Evolutionary conservation across 495 filamentous ascomycete species (phyloP).

Genomic region (Barbatosphaeria neglecta): DNA sequence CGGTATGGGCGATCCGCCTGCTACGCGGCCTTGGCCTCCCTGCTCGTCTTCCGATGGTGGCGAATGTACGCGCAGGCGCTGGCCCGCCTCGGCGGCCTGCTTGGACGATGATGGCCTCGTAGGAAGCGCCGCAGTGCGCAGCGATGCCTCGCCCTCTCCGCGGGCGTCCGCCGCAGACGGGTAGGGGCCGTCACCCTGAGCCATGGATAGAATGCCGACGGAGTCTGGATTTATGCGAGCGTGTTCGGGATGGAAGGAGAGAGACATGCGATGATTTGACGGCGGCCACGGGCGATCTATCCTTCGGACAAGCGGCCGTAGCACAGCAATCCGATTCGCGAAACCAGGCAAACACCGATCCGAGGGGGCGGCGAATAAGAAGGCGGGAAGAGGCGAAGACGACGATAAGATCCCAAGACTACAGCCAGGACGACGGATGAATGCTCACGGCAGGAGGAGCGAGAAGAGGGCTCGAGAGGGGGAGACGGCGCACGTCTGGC

Average conservation of each 20-base stretch:
- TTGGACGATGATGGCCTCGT: conserved; percentile 10
- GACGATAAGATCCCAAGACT: not conserved
- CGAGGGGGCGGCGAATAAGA: not conserved
- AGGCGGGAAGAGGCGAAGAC: not conserved
- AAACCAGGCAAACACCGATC: not conserved
- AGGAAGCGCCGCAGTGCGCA: conserved; percentile 12
- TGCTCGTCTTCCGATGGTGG: conserved; percentile 1
- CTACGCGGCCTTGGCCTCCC: not conserved
- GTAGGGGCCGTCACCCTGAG: not conserved
- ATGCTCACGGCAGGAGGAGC: not conserved
- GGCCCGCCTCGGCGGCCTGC: not conserved
- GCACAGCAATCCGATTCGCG: not conserved
- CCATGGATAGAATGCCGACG: not conserved
- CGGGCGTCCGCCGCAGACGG: not conserved
- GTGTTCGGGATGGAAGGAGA: not conserved
- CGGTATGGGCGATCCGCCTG: conserved; percentile 6
- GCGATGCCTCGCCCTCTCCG: not conserved
- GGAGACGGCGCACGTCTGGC: too few species aligned
- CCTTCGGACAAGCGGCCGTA: not conserved
- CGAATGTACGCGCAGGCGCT: conserved; percentile 3
- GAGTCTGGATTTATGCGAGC: not conserved
- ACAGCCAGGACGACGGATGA: not conserved
- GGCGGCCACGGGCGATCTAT: not conserved
- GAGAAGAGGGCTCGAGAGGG: not conserved
- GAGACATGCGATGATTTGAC: not conserved